A percentile compares a stretch with the other conserved stretches of the same genome.
These are phyloP conservation scores for Vitis riparia DNA, from an alignment of 164 flowering plant genomes.

Conservation along the genomic window DNA sequence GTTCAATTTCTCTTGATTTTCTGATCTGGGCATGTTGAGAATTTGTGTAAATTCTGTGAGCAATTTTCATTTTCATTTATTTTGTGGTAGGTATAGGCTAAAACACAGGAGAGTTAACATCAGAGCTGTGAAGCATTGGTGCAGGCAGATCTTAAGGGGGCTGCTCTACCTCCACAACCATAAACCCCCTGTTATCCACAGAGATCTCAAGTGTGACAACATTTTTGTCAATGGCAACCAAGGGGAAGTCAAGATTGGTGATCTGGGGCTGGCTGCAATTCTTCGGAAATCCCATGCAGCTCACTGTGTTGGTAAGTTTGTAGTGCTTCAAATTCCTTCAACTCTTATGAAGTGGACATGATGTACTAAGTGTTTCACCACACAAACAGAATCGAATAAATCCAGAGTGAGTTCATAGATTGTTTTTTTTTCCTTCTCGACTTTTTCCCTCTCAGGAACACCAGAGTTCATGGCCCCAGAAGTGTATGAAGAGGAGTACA, in stretches of 20 bases:
- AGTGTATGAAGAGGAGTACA: conserved; percentile 92
- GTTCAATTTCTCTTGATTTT: conserved; percentile 4
- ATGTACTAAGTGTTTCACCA: not conserved
- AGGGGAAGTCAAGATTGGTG: conserved; percentile 96
- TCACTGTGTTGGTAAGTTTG: conserved; percentile 81
- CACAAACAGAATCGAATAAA: too few species aligned
- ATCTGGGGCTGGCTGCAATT: conserved; percentile 93
- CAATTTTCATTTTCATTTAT: not conserved
- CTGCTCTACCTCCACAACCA: conserved; percentile 89
- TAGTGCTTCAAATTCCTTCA: not conserved
- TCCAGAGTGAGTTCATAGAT: too few species aligned
- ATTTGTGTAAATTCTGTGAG: not conserved
- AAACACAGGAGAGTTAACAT: conserved; percentile 86
- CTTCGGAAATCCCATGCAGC: conserved; percentile 87
- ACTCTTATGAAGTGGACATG: not conserved
- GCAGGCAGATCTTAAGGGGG: conserved; percentile 90
- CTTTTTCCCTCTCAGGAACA: conserved; percentile 56
- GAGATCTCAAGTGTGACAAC: conserved; percentile 98
- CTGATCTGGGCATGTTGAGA: not conserved
- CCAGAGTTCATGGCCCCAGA: conserved; percentile 99
- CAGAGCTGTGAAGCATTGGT: conserved; percentile 98
- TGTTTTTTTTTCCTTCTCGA: not conserved
- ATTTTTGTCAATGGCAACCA: conserved; percentile 94
- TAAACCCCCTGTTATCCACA: conserved; percentile 90
- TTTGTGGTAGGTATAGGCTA: conserved; percentile 66